Evolutionary conservation across 148 eudicot species (phyloP).

Genomic region (Oxyria digyna): DNA sequence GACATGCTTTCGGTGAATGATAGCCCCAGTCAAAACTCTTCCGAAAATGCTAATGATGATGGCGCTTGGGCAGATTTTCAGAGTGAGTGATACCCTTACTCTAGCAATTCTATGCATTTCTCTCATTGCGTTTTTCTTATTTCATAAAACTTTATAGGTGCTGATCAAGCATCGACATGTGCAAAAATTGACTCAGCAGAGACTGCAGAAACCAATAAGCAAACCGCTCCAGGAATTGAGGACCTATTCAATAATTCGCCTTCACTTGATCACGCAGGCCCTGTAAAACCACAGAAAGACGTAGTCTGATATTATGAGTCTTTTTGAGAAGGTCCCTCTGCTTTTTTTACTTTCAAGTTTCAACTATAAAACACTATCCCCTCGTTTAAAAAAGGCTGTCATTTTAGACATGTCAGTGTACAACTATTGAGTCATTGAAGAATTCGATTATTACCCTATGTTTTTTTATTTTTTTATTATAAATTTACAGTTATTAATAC

Average conservation of each 20-base stretch:
- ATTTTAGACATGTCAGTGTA: too few relatives aligned
- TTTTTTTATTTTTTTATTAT: too few relatives aligned
- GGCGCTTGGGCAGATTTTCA: slow-evolving; percentile 95
- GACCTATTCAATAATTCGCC: slow-evolving; percentile 59
- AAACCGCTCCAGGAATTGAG: slow-evolving; percentile 56
- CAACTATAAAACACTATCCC: too few relatives aligned
- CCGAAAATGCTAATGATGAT: slow-evolving; percentile 50
- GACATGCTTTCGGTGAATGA: slow-evolving; percentile 91
- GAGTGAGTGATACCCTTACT: slow-evolving; percentile 41
- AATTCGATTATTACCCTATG: too few relatives aligned
- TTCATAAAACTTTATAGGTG: slow-evolving; percentile 37
- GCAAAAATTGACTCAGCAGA: slow-evolving; percentile 30
- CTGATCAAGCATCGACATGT: slow-evolving; percentile 49
- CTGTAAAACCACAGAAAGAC: slow-evolving; percentile 62
- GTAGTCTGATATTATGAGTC: slow-evolving; percentile 90
- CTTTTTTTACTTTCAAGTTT: neutral
- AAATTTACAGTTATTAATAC: too few relatives aligned
- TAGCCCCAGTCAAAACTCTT: slow-evolving; percentile 42
- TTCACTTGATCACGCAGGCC: slow-evolving; percentile 22
- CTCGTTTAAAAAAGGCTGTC: too few relatives aligned
- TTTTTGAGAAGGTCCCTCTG: slow-evolving; percentile 69
- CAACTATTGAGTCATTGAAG: too few relatives aligned
- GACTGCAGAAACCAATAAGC: slow-evolving; percentile 31
- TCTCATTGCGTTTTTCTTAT: neutral
- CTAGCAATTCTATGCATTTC: neutral